Evolutionary conservation across 176 grass and related monocot genomes (phyloP).

Genomic region (Oryza glumipatula): DNA sequence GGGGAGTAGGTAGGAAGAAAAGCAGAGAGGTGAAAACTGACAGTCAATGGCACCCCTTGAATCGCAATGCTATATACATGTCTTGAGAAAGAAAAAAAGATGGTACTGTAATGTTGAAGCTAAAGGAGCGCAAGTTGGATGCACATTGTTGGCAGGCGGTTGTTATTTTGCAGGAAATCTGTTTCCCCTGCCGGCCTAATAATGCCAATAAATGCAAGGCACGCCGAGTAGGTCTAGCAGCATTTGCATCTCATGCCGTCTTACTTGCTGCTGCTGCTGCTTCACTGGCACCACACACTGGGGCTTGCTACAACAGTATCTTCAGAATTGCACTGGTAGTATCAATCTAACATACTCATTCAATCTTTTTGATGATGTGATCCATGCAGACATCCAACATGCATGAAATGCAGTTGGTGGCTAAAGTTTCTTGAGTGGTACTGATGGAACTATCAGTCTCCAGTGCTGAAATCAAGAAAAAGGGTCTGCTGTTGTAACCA

Average conservation of each 20-base stretch:
- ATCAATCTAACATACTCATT: background rate
- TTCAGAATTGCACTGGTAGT: background rate
- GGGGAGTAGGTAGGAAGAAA: background rate
- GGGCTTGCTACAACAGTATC: background rate
- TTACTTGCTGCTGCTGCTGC: background rate
- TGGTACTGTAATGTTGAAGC: background rate
- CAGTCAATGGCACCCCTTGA: background rate
- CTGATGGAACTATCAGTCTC: background rate
- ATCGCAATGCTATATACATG: background rate
- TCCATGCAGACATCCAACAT: background rate
- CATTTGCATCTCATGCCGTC: background rate
- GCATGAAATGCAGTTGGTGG: background rate
- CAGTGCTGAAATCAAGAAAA: background rate
- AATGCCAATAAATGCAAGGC: conserved; percentile 3
- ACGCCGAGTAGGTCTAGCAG: background rate
- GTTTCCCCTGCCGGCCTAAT: background rate
- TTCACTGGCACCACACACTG: background rate
- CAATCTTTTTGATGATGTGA: background rate
- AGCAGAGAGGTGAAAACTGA: background rate
- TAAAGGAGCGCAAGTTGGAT: background rate
- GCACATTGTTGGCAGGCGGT: background rate
- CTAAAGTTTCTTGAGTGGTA: too few relatives aligned
- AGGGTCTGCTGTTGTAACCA: background rate
- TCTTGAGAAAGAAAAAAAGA: background rate
- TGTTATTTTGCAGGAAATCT: background rate